Percentiles rank a stretch among this genome's conserved stretches.
Conservation (phyloP, 768 basidiomycete genomes). For the Lentinula raphanica region DNA sequence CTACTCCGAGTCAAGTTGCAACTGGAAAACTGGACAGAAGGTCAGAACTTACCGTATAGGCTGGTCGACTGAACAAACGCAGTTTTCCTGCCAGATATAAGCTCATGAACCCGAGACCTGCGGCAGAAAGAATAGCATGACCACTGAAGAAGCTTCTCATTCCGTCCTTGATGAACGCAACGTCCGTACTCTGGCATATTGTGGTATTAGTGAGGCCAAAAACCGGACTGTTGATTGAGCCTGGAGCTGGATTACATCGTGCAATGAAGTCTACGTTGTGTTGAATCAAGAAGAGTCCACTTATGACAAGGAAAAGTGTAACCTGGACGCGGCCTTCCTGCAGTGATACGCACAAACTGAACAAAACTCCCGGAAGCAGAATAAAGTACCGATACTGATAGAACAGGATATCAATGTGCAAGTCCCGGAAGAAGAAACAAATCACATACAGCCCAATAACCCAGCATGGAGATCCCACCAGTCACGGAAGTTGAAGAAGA, state of each 20-base stretch:
- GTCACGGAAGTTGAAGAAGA: constrained; percentile 13
- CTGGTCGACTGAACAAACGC: constrained; percentile 16
- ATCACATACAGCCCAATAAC: constrained; percentile 16
- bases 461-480: constrained; percentile 20
- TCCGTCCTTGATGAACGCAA: constrained; percentile 18
- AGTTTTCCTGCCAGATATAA: constrained; percentile 20
- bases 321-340: constrained; percentile 20
- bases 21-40: background rate
- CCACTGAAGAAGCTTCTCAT: constrained; percentile 23
- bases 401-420: background rate
- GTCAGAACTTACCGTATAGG: constrained; percentile 13
- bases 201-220: constrained; percentile 20
- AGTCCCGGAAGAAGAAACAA: background rate
- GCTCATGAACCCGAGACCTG: constrained; percentile 15
- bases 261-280: constrained; percentile 17
- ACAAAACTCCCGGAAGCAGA: constrained; percentile 13
- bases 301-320: background rate
- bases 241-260: constrained; percentile 16
- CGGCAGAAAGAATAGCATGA: constrained; percentile 20
- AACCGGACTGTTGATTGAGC: constrained; percentile 14
- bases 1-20: background rate
- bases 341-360: constrained; percentile 15
- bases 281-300: background rate
- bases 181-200: constrained; percentile 16
- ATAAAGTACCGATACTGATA: constrained; percentile 14